Percentiles rank a stretch among this genome's conserved stretches.
Evolutionary conservation across 2,329 filamentous ascomycete genomes (phyloP).

Genomic region (Ciborinia camelliae): DNA sequence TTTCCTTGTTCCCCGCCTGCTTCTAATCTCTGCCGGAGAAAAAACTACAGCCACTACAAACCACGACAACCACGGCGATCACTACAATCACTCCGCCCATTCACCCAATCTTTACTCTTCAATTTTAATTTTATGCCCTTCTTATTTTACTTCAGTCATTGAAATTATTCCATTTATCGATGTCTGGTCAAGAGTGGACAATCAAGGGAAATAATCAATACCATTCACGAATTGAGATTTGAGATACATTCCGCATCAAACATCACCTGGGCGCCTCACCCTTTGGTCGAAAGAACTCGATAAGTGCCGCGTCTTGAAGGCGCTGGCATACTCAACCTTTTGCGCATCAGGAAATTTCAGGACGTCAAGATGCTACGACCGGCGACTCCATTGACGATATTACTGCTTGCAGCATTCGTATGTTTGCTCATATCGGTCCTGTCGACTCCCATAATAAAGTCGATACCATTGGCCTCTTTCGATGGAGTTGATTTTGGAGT

Average conservation of each 20-base stretch:
- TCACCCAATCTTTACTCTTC: background rate
- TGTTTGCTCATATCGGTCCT: conserved; percentile 82
- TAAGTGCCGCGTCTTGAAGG: conserved; percentile 45
- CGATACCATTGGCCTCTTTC: conserved; percentile 78
- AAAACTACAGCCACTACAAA: background rate
- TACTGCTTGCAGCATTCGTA: conserved; percentile 82
- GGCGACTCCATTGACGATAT: conserved; percentile 82
- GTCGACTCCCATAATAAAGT: conserved; percentile 85
- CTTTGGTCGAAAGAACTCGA: conserved; percentile 17
- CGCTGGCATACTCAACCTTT: conserved; percentile 39
- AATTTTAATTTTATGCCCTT: background rate
- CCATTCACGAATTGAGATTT: conserved; percentile 4
- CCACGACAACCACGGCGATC: background rate
- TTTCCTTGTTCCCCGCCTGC: background rate
- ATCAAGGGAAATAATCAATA: background rate
- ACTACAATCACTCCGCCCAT: background rate
- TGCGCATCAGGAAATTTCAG: conserved; percentile 26
- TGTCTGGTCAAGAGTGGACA: background rate
- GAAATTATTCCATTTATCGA: conserved; percentile 2
- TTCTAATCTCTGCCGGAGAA: background rate
- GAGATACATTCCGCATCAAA: conserved; percentile 1
- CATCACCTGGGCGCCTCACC: conserved; percentile 1
- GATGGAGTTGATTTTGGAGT: conserved; percentile 81
- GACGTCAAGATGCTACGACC: conserved; percentile 64
- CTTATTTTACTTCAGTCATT: background rate